Base-by-base conservation (phyloP, 345 rosid genomes). In the Schrenkiella parvula region DNA sequence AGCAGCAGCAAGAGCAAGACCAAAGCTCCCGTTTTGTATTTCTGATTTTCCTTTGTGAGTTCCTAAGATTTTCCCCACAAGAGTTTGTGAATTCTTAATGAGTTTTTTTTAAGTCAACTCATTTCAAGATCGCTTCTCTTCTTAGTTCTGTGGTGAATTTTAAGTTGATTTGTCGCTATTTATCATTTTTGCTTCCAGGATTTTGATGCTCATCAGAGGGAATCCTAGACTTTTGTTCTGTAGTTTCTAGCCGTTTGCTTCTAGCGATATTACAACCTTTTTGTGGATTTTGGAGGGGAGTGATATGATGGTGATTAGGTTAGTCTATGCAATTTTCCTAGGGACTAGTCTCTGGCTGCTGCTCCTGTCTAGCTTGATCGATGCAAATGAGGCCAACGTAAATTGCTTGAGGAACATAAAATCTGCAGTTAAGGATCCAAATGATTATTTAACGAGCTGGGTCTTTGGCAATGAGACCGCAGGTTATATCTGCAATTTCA, bases 401-500 rank as follows among this genome's bases (percentile, higher is more conserved):
- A 19, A 70, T 32, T 90, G 98, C 77, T 79, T 92, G 82, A 64
- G 1, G 72, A 75, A 60, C 59, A 48, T 87, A 42, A 57, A 43
- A 39, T 29, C 2, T 0, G 74, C 86, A 7, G 68, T 93, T 0
- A 8, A 73, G 12, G 98, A 90, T 52, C 92, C 96, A 56, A n/a
- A 48, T 2, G 22, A 11, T 7, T 67, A 75, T 77, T 78, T 93
- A 74, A 34, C 77, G 26, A 46, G 82, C 5, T 93, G 98, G 97
- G 63, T 72, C 26, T 90, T 93, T 74, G 12, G 76, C 11, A 93
- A 93, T 78, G 0, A 5, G 0, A 81, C 92, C 11, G 79, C 65
- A 60, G 98, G 98, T 18, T 86, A 18, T 67, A 89, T 90, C 32
- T 93, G 97, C 81, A 85, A 70, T 48, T 93, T 90, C 73, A n/a